Evolutionary conservation across 768 basidiomycete genomes (phyloP), one percentile per base, ranked within the genome.

Genomic region (Leccinum longicurvipes): DNA sequence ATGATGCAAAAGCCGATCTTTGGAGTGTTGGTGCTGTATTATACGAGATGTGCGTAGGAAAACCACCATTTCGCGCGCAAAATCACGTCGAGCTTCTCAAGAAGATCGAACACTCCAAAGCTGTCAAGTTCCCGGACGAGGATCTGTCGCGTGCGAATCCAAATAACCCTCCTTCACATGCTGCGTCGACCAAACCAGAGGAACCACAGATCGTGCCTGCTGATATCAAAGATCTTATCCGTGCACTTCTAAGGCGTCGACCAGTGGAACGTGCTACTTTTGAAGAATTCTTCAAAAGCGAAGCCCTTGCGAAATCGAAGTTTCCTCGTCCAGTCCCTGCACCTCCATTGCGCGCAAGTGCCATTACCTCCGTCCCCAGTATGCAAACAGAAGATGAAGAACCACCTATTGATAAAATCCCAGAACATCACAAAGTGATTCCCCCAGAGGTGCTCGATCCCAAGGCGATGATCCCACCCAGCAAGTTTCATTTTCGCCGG

Each of bases 21-120:
- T 99, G 97, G 97, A 95, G 93, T 28, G 94, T 98, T 47, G 97
- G 97, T 6, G 93, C 97, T 0, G 95, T 99, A 23, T 76, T 98
- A 2, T 99, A 86, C 73, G 97, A 99, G 72, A 98, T 97, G 88
- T 79, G 85, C 17, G 90, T 93, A 29, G 97, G 95, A 3, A 86
- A 85, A 63, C 91, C 97, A 2, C 97, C 97, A 0, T 99, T 95
- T 72, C 86, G 95, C 15, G 97, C 97, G 0, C 84, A 86, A 71
- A 99, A 98, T 67, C 96, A 98, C 69, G 89, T 98, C 64, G 97
- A 98, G 64, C 81, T 99, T 9, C 75, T 97, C 44, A 91, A 91
- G 77, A 90, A 83, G 81, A 98, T 98, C 55, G 95, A 97, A 68
- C 79, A 82, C 41, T 85, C 91, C n/a, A 91, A 90, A 67, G 91